Conservation (phyloP, 306 rosid species). For the Crataegus laevigata region DNA sequence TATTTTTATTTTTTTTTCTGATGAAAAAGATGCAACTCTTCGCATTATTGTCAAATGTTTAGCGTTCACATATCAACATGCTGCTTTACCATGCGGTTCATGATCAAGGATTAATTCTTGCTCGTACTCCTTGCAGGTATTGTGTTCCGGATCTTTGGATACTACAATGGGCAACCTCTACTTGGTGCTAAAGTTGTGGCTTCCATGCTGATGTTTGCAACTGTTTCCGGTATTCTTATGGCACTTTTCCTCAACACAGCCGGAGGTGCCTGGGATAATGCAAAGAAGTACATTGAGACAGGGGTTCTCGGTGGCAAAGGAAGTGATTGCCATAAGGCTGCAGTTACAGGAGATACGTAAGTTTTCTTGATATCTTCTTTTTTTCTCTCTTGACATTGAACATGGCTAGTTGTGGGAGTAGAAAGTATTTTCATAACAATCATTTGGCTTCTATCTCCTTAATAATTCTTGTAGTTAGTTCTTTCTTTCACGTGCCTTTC, state of each 20-base stretch:
- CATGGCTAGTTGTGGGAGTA: neutral
- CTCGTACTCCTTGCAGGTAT: constrained; percentile 54
- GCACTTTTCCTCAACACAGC: constrained; percentile 96
- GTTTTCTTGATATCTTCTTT: constrained; percentile 19
- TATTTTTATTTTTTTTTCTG: neutral
- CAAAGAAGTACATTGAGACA: constrained; percentile 93
- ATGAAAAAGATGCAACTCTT: neutral
- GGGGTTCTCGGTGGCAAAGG: constrained; percentile 99
- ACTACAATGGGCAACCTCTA: constrained; percentile 83
- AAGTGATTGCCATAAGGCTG: constrained; percentile 95
- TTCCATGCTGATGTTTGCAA: constrained; percentile 86
- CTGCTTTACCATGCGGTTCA: neutral
- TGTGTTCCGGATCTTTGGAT: constrained; percentile 79
- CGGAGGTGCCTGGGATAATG: constrained; percentile 99
- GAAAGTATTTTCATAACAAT: too few relatives aligned
- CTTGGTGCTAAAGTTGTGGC: constrained; percentile 98
- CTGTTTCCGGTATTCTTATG: constrained; percentile 95
- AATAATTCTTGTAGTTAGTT: neutral
- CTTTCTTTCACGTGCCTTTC: too few relatives aligned
- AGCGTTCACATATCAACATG: neutral
- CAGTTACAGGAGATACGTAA: constrained; percentile 95
- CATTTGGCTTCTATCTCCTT: neutral
- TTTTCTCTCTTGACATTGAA: neutral
- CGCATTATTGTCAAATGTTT: neutral
- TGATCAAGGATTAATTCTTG: constrained; percentile 16